Percentiles rank a stretch among this genome's conserved stretches.
Conservation (phyloP, 768 basidiomycete genomes). For the Kwoniella pini region DNA sequence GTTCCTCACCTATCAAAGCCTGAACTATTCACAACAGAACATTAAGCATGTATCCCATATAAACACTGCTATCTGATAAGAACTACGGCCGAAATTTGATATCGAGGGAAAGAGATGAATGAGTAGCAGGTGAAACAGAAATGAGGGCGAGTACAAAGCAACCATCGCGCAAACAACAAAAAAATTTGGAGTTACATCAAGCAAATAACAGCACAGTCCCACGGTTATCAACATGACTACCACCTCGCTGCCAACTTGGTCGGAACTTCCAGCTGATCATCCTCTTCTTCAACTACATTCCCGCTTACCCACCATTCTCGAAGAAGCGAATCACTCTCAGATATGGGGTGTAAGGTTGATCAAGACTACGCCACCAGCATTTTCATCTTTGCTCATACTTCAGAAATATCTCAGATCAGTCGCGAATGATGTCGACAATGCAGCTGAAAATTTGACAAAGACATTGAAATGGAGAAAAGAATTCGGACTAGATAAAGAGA, state of each 20-base stretch:
- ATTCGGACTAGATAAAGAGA: constrained; percentile 13
- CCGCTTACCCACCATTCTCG: constrained; percentile 17
- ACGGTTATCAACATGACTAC: neutral
- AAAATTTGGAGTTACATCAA: too few relatives aligned
- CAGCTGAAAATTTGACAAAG: constrained; percentile 7
- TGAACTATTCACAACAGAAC: too few relatives aligned
- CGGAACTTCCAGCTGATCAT: neutral
- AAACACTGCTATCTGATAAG: too few relatives aligned
- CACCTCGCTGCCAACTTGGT: neutral
- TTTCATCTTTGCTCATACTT: constrained; percentile 21
- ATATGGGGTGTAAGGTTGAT: constrained; percentile 22
- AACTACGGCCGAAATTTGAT: too few relatives aligned
- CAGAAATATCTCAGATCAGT: constrained; percentile 27
- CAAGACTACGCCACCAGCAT: neutral
- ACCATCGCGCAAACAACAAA: too few relatives aligned
- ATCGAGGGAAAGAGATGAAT: too few relatives aligned
- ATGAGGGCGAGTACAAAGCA: too few relatives aligned
- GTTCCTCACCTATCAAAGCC: too few relatives aligned
- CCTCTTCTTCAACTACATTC: constrained; percentile 11
- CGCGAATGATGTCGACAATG: constrained; percentile 19
- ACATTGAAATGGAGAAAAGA: constrained; percentile 30
- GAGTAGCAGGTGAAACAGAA: too few relatives aligned
- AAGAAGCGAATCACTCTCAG: constrained; percentile 1
- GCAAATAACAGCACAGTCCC: too few relatives aligned
- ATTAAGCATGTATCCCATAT: too few relatives aligned